Evolutionary conservation across 164 flowering plant species (phyloP), one percentile per base, ranked within the genome.

Genomic region (Houttuynia cordata): DNA sequence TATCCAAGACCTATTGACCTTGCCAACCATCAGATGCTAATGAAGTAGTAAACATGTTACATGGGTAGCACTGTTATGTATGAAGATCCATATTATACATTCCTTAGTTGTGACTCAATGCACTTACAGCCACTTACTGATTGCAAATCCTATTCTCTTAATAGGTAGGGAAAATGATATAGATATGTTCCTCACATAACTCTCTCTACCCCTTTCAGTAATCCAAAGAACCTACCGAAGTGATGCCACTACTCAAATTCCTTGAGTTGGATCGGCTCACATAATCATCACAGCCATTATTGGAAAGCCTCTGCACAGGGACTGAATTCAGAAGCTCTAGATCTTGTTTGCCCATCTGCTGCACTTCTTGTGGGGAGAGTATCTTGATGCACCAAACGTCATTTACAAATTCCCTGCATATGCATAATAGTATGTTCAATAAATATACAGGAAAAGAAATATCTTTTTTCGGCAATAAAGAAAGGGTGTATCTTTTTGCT

Each of bases 361-460:
- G 96, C 73, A 87, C 87, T 69, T 92, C 98, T 55, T 81, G 85
- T 0, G 89, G 96, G 10, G 96, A 92, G n/a, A 92, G 89, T 65
- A 92, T 92, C 71, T 89, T 89, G 70, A 92, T 92, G 64, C 85
- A 89, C 91, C 84, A 85, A 23, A 89, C 98, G 59, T 75, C 84
- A 74, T 81, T 87, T 25, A 92, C 96, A 59, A 92, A 92, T 70
- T 92, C 97, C 88, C 98, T 92, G 88, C 15, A 67, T 3, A 55
- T 21, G n/a, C n/a, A 57, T 20, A 57, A 13, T 0, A 20, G 12
- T 53, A 53, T 10, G 20, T 4, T 23, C 24, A 8, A 54, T 12
- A 5, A 21, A 53, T n/a, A 54, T 30, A 54, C 7, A 2, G 9
- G 18, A 23, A 24, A 24, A 54, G 23, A 54, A 0, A 15, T 5